Evolutionary conservation across 495 filamentous ascomycete species (phyloP), one percentile per base, ranked within the genome.

Genomic region (Acidiella bohemica): DNA sequence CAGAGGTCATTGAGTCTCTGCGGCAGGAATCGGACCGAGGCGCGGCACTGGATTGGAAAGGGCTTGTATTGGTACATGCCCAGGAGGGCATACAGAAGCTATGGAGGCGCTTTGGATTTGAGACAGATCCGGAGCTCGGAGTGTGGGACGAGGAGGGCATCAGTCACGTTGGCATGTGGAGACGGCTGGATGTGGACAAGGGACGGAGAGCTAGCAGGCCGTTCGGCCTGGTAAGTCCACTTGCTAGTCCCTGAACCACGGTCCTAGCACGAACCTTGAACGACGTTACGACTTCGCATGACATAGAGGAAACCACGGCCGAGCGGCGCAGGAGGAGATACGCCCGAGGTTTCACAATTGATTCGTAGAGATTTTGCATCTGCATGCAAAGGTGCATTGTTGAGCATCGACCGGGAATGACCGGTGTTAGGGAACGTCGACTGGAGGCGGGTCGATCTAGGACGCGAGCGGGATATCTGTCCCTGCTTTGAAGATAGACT

Each of bases 101-200:
- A 47, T 92, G 81, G 71, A 53, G 51, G 40, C 61, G 61, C 38
- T 65, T 73, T 57, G 84, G 84, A 0, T 95, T 93, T 53, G 54
- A 59, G 47, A 55, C 68, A 6, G 85, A 93, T 60, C 65, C 73
- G 53, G 59, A 55, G 6, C 70, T 90, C 73, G 81, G 83, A 0
- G 61, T 47, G 46, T 95, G 86, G 83, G 61, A 65, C 27, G 86
- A 94, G 62, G 84, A 92, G 47, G 84, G 81, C 16, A 84, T 93
- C 48, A 66, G 70, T 50, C 87, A 93, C 68, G 70, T 86, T 21
- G 84, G 79, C 11, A 88, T 93, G 84, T 88, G 58, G 62, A 56
- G 46, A 39, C 36, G 58, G 49, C n/a, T 62, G 28, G 47, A 54
- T 33, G 20, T 50, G 5, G 19, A 13, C 4, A 13, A 26, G 5